These are phyloP conservation scores for Candida silvicultrix DNA, from an alignment of 805 yeast species.

Conservation along the genomic window DNA sequence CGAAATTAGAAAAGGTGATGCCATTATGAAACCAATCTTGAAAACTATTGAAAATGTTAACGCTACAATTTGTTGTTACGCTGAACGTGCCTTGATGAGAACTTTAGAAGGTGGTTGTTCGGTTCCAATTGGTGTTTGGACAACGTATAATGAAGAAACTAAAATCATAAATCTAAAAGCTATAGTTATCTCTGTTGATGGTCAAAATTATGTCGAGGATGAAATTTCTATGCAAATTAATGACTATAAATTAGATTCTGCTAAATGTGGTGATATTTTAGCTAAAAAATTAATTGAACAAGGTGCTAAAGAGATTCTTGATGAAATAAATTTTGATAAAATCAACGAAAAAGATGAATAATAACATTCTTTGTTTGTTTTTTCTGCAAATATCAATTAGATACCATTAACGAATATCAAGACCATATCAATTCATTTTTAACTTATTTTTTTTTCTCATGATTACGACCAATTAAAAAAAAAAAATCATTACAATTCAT, in stretches of 20 bases:
- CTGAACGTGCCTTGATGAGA: constrained; percentile 85
- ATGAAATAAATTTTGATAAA: constrained; percentile 67
- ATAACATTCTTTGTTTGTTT: too few species aligned
- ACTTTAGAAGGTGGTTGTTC: constrained; percentile 96
- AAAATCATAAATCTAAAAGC: constrained; percentile 51
- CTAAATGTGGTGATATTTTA: constrained; percentile 57
- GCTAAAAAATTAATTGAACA: constrained; percentile 59
- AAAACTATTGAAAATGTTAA: constrained; percentile 56
- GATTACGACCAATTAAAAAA: neutral
- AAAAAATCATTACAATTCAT: neutral
- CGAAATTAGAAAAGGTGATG: constrained; percentile 74
- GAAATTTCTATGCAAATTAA: constrained; percentile 24
- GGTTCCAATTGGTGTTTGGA: constrained; percentile 89
- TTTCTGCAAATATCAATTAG: neutral
- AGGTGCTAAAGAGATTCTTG: constrained; percentile 83
- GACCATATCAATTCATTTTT: neutral
- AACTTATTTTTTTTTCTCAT: neutral
- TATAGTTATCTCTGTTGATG: constrained; percentile 81
- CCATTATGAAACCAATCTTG: constrained; percentile 50
- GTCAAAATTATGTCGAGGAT: constrained; percentile 61
- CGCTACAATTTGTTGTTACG: constrained; percentile 70
- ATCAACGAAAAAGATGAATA: constrained; percentile 32
- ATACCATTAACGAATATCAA: neutral
- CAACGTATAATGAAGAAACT: constrained; percentile 43
- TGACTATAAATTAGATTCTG: constrained; percentile 56